Evolutionary conservation across 208 protist genomes (phyloP), one percentile per base, ranked within the genome.

Genomic region (Leishmania tarentolae): DNA sequence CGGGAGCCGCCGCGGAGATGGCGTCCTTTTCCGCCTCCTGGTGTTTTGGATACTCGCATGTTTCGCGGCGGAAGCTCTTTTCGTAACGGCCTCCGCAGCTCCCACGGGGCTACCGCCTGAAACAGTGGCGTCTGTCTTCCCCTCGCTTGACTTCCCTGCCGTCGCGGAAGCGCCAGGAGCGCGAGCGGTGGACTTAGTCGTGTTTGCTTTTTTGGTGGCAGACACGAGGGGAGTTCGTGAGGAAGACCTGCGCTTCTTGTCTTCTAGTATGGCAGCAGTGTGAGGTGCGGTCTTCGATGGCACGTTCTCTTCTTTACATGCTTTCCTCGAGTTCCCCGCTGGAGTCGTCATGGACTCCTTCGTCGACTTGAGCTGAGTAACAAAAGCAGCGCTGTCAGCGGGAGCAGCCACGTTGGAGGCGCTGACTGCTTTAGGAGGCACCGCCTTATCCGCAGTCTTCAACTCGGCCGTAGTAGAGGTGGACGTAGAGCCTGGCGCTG

Each of bases 301-400:
- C 71, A 82, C 80, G 61, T 40, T 19, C 68, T 0, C 6, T 13
- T 37, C 68, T 6, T 19, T 24, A 19, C 47, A 37, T n/a, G 68
- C 82, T 56, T 79, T 85, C 70, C 81, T 85, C 71, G 78, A 83
- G 59, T 83, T 76, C 13, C 81, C n/a, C 31, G 31, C 44, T 75
- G 71, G 31, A 42, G 42, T 75, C 42, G 37, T 57, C 31, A 11
- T 31, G 72, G 13, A 37, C 6, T 42, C 19, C 28, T 50, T 52
- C 68, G 68, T 50, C 4, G 8, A 35, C 15, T 72, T 2, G 40
- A 50, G 40, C 31, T 47, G 68, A 31, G 35, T 21, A 47, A 7
- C 68, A 37, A 11, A 4, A 46, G 37, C 37, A 21, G 31, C 65
- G 21, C 3, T 5, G 19, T 28, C 37, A 21, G 9, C 31, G 28